These are phyloP conservation scores for Colletotrichum sublineola DNA, from an alignment of 2,329 filamentous ascomycete species.

Conservation along the genomic window DNA sequence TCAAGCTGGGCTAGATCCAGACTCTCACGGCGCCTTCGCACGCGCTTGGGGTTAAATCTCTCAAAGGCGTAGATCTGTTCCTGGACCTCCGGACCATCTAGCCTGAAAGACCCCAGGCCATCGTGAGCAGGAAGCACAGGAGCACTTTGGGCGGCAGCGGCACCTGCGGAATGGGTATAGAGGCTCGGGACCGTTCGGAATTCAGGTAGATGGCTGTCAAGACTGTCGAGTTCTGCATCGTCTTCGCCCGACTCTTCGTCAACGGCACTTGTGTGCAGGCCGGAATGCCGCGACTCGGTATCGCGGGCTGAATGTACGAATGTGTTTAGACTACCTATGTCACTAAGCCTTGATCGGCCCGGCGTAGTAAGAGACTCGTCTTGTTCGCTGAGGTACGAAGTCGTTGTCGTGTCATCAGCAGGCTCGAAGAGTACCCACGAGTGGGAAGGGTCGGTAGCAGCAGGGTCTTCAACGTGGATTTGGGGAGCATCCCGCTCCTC, in stretches of 20 bases:
- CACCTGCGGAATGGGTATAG: constrained; percentile 56
- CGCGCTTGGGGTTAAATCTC: constrained; percentile 80
- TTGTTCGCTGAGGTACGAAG: constrained; percentile 77
- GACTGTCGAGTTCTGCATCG: constrained; percentile 87
- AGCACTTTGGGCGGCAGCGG: constrained; percentile 66
- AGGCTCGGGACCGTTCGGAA: constrained; percentile 75
- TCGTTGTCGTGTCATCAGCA: constrained; percentile 68
- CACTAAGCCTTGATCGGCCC: constrained; percentile 81
- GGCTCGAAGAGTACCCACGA: constrained; percentile 98
- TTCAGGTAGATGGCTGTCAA: constrained; percentile 91
- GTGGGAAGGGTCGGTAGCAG: constrained; percentile 71
- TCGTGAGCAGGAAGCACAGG: constrained; percentile 92
- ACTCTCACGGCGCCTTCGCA: constrained; percentile 67
- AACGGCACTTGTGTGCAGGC: constrained; percentile 53
- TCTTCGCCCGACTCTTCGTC: constrained; percentile 65
- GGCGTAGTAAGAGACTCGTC: constrained; percentile 73
- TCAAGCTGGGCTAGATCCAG: constrained; percentile 65
- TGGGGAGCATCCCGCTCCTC: constrained; percentile 55
- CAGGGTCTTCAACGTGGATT: constrained; percentile 35
- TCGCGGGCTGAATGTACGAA: constrained; percentile 71
- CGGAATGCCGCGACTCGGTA: constrained; percentile 57
- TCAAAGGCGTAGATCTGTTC: constrained; percentile 93
- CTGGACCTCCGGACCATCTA: constrained; percentile 76
- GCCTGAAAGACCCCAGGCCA: constrained; percentile 86
- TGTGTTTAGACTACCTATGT: constrained; percentile 83